Evolutionary conservation across 192 early-diverging fungal genomes (phyloP).

Genomic region (Backusella westeae): DNA sequence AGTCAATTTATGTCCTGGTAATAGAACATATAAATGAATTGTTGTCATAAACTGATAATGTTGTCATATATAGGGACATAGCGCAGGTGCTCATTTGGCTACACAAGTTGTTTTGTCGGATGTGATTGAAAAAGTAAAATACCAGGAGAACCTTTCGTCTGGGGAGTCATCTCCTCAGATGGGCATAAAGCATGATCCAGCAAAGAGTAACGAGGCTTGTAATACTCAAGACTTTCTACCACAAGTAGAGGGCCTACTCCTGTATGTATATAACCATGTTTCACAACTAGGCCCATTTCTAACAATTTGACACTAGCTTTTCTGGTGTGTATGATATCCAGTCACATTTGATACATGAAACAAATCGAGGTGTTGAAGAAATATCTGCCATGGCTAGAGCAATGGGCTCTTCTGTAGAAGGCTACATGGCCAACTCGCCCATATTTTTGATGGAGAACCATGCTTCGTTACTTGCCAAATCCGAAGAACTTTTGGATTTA

Average conservation of each 20-base stretch:
- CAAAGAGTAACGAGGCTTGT: neutral
- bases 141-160: conserved; percentile 1
- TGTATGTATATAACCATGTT: conserved; percentile 28
- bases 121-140: conserved; percentile 24
- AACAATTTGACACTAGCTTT: conserved; percentile 16
- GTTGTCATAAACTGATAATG: neutral
- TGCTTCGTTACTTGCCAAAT: conserved; percentile 21
- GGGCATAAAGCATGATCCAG: conserved; percentile 15
- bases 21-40: neutral
- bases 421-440: conserved; percentile 27
- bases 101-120: conserved; percentile 36
- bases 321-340: conserved; percentile 52
- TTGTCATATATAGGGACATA: conserved; percentile 39
- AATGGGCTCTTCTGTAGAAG: conserved; percentile 42
- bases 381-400: conserved; percentile 56
- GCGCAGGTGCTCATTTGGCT: conserved; percentile 42
- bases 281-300: neutral
- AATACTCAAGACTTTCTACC: conserved; percentile 23
- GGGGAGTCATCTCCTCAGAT: neutral
- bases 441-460: conserved; percentile 19
- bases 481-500: conserved; percentile 25
- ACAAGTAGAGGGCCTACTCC: conserved; percentile 36
- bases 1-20: conserved; percentile 43
- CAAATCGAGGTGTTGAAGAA: conserved; percentile 50
- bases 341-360: conserved; percentile 49